Evolutionary conservation across 495 filamentous ascomycete genomes (phyloP), one percentile per base, ranked within the genome.

Genomic region (Penicillium alfredii): DNA sequence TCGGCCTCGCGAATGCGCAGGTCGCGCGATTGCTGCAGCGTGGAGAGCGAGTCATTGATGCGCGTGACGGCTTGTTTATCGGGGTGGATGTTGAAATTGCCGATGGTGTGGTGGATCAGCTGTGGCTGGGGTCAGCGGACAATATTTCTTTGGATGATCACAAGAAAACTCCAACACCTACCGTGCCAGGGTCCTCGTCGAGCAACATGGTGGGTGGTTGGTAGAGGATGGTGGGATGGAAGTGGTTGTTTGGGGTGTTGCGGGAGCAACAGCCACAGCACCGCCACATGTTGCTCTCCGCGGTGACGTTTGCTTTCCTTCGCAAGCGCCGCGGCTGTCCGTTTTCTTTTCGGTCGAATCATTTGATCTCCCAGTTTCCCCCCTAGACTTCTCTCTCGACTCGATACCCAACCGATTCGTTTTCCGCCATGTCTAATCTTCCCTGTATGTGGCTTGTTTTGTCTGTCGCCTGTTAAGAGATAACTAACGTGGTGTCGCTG

Each of bases 1-100:
- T 86, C 81, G 31, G 84, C 78, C 33, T 88, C 78, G 55, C 76
- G 72, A 30, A 88, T 77, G 42, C 81, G 83, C 37, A 82, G 71
- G 36, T 82, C 74, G 45, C 92, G 88, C 39, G 84, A 81, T 48
- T 85, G 76, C 42, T 85, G 74, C 8, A 97, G 76, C 0, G 82
- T 78, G 4, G 78, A 73, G 40, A 96, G 75, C 2, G 86, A 88
- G 64, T 84, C 81, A 63, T 79, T 76, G 58, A 97, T 85, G 57
- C 90, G 86, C n/a, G 82, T 71, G 30, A 96, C 77, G 50, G 84
- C 82, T 59, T 80, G 69, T 49, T 84, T 88, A 71, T 98, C 92
- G 3, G 84, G 82, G 27, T 76, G 68, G 56, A 88, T 94, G 67
- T 94, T 90, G 77, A 98, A 98, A 71, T 96, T 94, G 34, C 76